Base-by-base conservation (phyloP, 371 early-diverging fungal species). In the Apophysomyces trapeziformis region DNA sequence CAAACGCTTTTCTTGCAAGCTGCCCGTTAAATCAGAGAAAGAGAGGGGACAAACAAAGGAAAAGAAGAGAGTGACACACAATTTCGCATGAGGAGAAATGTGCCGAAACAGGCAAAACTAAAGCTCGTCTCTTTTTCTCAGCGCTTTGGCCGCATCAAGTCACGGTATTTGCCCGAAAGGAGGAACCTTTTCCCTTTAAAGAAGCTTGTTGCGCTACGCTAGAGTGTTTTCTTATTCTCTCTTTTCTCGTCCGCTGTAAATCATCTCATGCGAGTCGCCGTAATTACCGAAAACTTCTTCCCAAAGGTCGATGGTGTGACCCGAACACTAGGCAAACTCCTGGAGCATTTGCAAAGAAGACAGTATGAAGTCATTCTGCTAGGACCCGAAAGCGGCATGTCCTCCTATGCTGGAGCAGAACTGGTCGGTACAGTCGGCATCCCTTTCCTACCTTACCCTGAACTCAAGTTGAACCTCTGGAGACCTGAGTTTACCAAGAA, bases 231-330 rank as follows among this genome's bases (percentile, higher is more conserved):
- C 32, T 26, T 26, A 26, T 26, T 26, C 3, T 3, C 32, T 26
- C 32, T 26, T 26, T 3, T 2, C 32, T 26, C 32, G 32, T 26
- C 2, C 32, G 32, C 32, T 26, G 32, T 26, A 26, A 2, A 26
- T 26, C 32, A 26, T 26, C 32, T 26, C 32, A 83, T 83, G 84
- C 68, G 74, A 32, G 73, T 83, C 60, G 81, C 81, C 41, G 75
- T 83, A 16, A 71, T 80, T 36, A 83, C 84, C 1, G 81, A 83
- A 39, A 80, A 83, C 45, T 83, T 80, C 43, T 58, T 80, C 26
- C 84, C 84, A 13, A 83, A 83, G 69, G 81, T 83, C 16, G 84
- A 83, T 61, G 84, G 84, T 13, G 84, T 83, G 14, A 83, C 84
- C 16, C 71, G 79, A 26, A 83, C 84, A 43, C 56, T 80, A 18